Base-by-base conservation (phyloP, 2,329 filamentous ascomycete genomes). In the Botryotinia narcissicola region DNA sequence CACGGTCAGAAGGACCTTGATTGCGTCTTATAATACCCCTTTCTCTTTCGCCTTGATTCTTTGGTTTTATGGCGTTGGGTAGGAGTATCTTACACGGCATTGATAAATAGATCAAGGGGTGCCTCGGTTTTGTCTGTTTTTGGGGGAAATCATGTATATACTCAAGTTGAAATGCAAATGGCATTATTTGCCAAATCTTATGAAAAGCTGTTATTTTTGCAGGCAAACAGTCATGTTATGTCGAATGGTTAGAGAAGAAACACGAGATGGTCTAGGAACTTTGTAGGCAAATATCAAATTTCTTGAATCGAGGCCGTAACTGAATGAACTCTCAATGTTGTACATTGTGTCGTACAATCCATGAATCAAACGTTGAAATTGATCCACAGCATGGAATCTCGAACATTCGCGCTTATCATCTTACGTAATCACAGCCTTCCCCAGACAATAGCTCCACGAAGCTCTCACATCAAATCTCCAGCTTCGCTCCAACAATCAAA, bases 361-460 rank as follows among this genome's bases (percentile, higher is more conserved):
- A 29, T 57, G 18, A 12, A 29, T 54, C 48, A n/a, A 29, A 57
- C 14, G n/a, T 57, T 57, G n/a, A 57, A 44, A 14, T 37, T 51
- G 64, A 67, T 18, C 14, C 51, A 67, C 32, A 51, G 32, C 32
- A 37, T 54, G 25, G 64, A 67, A 67, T n/a, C 32, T 59, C 44
- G 25, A 68, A 32, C 48, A 68, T 29, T 57, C 51, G 51, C 48
- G 48, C 66, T 42, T 57, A 42, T n/a, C 18, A 22, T 14, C 16
- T 68, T 68, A 68, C n/a, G 25, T 70, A 70, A 70, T 70, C 51
- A 60, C 54, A 46, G 40, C 67, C 67, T 60, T 74, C 71, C 75
- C 72, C 51, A 29, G 51, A 70, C n/a, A 73, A 67, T 60, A 62
- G 37, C 35, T 74, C 71, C 71, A 64, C 69, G 25, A 75, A 72